Evolutionary conservation across 768 basidiomycete genomes (phyloP).

Genomic region (Phaffia australis): DNA sequence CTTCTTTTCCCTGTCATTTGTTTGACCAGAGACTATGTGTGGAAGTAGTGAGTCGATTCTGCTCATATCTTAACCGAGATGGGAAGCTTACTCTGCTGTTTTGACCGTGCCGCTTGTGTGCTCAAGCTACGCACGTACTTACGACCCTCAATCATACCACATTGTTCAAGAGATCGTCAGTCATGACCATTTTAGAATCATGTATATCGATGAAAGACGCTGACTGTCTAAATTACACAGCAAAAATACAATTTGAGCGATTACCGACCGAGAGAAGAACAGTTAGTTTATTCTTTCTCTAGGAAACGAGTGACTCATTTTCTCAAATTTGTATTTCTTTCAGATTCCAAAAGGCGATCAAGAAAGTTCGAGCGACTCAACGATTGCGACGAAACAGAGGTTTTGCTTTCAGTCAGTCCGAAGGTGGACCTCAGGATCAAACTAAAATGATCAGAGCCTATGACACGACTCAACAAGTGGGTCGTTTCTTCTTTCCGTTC

Average conservation of each 20-base stretch:
- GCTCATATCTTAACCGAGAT: not conserved
- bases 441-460: conserved; percentile 71
- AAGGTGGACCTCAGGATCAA: conserved; percentile 73
- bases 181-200: too few species aligned
- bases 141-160: conserved; percentile 84
- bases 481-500: not conserved
- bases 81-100: not conserved
- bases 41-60: conserved; percentile 79
- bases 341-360: conserved; percentile 98
- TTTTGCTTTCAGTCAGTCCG: conserved; percentile 96
- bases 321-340: conserved; percentile 34
- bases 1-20: conserved; percentile 74
- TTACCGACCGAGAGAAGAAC: conserved; percentile 92
- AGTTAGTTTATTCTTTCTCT: conserved; percentile 44
- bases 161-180: conserved; percentile 83
- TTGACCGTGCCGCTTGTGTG: not conserved
- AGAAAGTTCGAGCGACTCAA: conserved; percentile 97
- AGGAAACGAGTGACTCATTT: not conserved
- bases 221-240: not conserved
- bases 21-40: conserved; percentile 75
- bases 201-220: conserved; percentile 53
- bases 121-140: conserved; percentile 75
- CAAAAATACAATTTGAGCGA: conserved; percentile 29
- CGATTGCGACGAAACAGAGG: conserved; percentile 92
- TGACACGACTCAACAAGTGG: conserved; percentile 57